Evolutionary conservation across 345 rosid genomes (phyloP), one percentile per base, ranked within the genome.

Genomic region (Gossypium turneri): DNA sequence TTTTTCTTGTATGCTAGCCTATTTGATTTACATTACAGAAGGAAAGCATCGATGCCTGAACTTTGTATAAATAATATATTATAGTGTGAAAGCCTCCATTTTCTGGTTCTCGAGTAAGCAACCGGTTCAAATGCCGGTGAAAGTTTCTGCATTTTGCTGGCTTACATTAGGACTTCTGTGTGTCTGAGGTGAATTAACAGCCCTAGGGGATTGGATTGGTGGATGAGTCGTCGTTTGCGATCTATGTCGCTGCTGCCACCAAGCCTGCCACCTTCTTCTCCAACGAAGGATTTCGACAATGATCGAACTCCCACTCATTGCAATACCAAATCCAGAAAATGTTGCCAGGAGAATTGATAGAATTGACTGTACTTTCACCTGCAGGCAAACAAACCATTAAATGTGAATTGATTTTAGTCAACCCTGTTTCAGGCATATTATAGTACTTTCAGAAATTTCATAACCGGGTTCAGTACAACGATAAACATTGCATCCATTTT

Each of bases 251-350:
- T 65, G 70, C 78, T 80, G 84, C 78, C 80, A 74, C 62, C 68
- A 81, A 15, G 83, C 84, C 68, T 44, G 65, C 90, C 86, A 70
- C 68, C 92, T 84, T 77, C 90, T 84, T 82, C 81, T 87, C 94
- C 93, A 95, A 82, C 96, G 87, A 67, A 83, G 60, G 77, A 91
- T 79, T 90, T 95, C 99, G 17, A 95, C 86, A 41, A 90, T 17
- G 27, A 92, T 84, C 19, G 98, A 91, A 77, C 94, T 88, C 22
- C 86, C 89, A 63, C 98, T 87, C 95, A 92, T 92, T 12, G 96
- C 88, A 0, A 91, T 85, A 62, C 98, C 97, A 60, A 91, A 90
- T 41, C 98, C 98, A 2, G 95, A 82, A 79, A 94, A 91, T 73
- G 98, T 88, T 17, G 97, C 90, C 2, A 94, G 87, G 61, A 91